These are phyloP conservation scores for Mortierella antarctica DNA, from an alignment of 192 early-diverging fungal genomes.

Conservation along the genomic window DNA sequence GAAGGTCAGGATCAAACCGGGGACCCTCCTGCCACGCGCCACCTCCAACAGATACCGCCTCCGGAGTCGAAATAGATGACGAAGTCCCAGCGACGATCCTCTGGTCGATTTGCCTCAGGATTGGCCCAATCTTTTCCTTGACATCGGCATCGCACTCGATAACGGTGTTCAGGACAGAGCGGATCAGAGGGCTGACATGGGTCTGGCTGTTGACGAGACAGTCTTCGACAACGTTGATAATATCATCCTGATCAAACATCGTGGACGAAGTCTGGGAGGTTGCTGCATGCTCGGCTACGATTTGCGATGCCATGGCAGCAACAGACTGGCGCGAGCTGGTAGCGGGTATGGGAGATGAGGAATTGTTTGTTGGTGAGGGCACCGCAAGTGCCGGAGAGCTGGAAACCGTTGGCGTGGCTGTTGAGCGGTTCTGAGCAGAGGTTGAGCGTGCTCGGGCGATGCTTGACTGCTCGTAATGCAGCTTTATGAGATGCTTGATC, in stretches of 20 bases:
- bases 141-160: constrained; percentile 41
- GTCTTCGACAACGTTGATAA: constrained; percentile 44
- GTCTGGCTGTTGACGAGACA: constrained; percentile 32
- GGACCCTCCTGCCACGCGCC: constrained; percentile 11
- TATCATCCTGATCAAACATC: constrained; percentile 49
- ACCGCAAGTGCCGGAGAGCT: constrained; percentile 8
- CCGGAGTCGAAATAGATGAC: background rate
- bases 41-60: background rate
- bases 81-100: constrained; percentile 19
- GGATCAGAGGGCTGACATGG: constrained; percentile 43
- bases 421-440: background rate
- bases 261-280: constrained; percentile 4
- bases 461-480: constrained; percentile 22
- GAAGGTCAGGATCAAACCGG: background rate
- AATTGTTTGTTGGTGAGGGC: constrained; percentile 5
- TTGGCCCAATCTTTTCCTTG: constrained; percentile 38
- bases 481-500: constrained; percentile 42
- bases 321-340: constrained; percentile 12
- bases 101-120: constrained; percentile 43
- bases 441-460: background rate
- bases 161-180: constrained; percentile 45
- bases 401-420: constrained; percentile 4
- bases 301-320: constrained; percentile 26
- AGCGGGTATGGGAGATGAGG: background rate
- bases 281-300: constrained; percentile 25